Conservation (phyloP, 2,329 filamentous ascomycete genomes). For the Colletotrichum sublineola region DNA sequence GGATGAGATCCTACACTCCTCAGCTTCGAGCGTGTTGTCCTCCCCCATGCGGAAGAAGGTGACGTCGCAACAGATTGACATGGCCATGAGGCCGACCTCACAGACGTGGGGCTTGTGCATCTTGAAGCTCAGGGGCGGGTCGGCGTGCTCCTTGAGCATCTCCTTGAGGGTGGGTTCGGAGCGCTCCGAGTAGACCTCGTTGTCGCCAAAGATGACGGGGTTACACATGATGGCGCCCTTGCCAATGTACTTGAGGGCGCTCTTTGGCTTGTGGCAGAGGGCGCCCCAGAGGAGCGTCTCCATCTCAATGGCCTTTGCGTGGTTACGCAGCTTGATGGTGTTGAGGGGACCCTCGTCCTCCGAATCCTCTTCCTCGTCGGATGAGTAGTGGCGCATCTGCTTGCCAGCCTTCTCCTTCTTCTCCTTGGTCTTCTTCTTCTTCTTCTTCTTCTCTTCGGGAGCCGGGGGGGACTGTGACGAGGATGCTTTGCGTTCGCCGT, state of each 20-base stretch:
- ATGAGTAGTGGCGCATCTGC: slow-evolving; percentile 24
- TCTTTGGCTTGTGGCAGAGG: slow-evolving; percentile 53
- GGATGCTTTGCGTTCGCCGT: slow-evolving; percentile 22
- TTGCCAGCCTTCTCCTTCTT: slow-evolving; percentile 22
- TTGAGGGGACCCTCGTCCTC: slow-evolving; percentile 41
- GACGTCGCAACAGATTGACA: slow-evolving; percentile 52
- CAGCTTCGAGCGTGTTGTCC: slow-evolving; percentile 47
- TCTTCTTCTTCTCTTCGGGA: slow-evolving; percentile 25
- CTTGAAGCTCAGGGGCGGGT: slow-evolving; percentile 48
- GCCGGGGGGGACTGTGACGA: slow-evolving; percentile 33
- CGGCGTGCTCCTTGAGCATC: slow-evolving; percentile 47
- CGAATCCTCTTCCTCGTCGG: slow-evolving; percentile 34
- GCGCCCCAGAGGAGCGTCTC: slow-evolving; percentile 56
- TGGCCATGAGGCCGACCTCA: slow-evolving; percentile 56
- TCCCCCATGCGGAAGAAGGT: slow-evolving; percentile 47
- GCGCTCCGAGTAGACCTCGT: slow-evolving; percentile 46
- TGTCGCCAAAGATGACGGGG: slow-evolving; percentile 49
- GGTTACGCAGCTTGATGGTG: slow-evolving; percentile 57
- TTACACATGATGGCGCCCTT: slow-evolving; percentile 55
- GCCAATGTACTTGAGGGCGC: slow-evolving; percentile 54
- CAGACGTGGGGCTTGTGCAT: slow-evolving; percentile 53
- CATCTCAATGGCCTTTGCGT: slow-evolving; percentile 53
- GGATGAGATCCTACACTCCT: slow-evolving; percentile 48
- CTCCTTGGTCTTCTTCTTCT: slow-evolving; percentile 33
- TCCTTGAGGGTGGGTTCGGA: slow-evolving; percentile 49